Evolutionary conservation across 495 filamentous ascomycete species (phyloP).

Genomic region (Hyaloscypha variabilis): DNA sequence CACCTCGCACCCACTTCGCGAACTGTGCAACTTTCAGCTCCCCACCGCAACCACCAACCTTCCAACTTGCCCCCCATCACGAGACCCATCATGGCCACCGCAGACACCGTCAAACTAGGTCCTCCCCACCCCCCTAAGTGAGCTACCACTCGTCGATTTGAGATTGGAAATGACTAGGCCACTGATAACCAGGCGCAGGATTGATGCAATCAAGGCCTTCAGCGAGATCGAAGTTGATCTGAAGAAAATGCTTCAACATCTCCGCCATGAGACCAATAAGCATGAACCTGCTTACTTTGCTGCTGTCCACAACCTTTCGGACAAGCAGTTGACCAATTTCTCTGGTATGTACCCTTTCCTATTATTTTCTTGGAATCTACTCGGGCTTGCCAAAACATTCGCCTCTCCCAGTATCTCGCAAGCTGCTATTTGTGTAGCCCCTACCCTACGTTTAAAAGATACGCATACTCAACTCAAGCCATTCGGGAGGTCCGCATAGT

Average conservation of each 20-base stretch:
- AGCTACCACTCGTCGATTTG: neutral
- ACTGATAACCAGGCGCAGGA: conserved; percentile 21
- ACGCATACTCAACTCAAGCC: neutral
- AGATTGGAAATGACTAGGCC: neutral
- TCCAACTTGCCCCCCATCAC: neutral
- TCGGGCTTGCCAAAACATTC: too few relatives aligned
- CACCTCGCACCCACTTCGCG: neutral
- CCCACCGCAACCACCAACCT: neutral
- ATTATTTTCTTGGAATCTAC: neutral
- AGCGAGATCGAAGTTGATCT: conserved; percentile 47
- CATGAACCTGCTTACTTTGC: conserved; percentile 54
- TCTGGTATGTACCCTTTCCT: conserved; percentile 7
- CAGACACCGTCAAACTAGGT: conserved; percentile 51
- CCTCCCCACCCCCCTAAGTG: conserved; percentile 49
- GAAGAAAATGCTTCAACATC: conserved; percentile 52
- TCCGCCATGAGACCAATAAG: conserved; percentile 45
- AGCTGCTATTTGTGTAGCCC: neutral
- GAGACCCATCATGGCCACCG: conserved; percentile 45
- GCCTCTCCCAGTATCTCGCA: neutral
- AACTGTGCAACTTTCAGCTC: neutral
- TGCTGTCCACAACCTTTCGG: conserved; percentile 44
- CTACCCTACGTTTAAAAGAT: neutral
- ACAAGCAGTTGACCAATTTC: conserved; percentile 41
- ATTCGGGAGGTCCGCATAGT: too few relatives aligned
- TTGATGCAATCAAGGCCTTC: conserved; percentile 54